Conservation (phyloP, 1,284 basidiomycete species). For the Ceratobasidium theobromae region DNA sequence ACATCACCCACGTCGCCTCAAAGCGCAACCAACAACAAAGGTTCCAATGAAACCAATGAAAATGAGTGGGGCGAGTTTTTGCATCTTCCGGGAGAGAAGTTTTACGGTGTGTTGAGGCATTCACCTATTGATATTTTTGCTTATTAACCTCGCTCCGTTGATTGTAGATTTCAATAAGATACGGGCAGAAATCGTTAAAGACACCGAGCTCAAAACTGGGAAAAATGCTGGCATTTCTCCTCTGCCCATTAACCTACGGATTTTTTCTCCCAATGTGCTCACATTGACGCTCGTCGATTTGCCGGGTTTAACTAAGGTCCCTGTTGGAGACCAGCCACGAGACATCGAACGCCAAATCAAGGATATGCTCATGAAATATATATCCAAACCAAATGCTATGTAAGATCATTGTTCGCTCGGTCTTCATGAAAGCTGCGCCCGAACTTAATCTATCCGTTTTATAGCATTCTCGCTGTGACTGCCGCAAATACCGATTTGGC, state of each 20-base stretch:
- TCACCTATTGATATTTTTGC: not conserved
- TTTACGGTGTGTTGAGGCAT: slow-evolving; percentile 51
- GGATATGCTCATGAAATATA: slow-evolving; percentile 96
- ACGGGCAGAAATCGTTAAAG: slow-evolving; percentile 91
- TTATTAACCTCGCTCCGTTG: not conserved
- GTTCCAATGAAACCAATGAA: slow-evolving; percentile 73
- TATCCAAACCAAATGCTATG: slow-evolving; percentile 79
- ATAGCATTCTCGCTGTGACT: slow-evolving; percentile 92
- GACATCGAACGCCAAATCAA: slow-evolving; percentile 98
- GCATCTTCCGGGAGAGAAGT: slow-evolving; percentile 94
- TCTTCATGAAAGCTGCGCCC: not conserved
- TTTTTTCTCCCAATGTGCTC: slow-evolving; percentile 95
- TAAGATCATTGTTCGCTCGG: slow-evolving; percentile 3
- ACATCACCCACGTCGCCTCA: slow-evolving; percentile 36
- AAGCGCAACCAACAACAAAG: slow-evolving; percentile 48
- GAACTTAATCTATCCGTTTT: slow-evolving; percentile 45
- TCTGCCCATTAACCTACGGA: slow-evolving; percentile 89
- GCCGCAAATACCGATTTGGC: slow-evolving; percentile 96
- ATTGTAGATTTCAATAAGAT: slow-evolving; percentile 87
- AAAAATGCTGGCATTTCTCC: slow-evolving; percentile 71
- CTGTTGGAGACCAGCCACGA: slow-evolving; percentile 95
- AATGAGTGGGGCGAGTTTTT: slow-evolving; percentile 99
- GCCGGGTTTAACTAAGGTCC: slow-evolving; percentile 94
- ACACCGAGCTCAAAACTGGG: slow-evolving; percentile 97
- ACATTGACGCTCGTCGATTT: slow-evolving; percentile 97